These are phyloP conservation scores for Curvularia sp. DNA, from an alignment of 2,329 filamentous ascomycete species.

Conservation along the genomic window DNA sequence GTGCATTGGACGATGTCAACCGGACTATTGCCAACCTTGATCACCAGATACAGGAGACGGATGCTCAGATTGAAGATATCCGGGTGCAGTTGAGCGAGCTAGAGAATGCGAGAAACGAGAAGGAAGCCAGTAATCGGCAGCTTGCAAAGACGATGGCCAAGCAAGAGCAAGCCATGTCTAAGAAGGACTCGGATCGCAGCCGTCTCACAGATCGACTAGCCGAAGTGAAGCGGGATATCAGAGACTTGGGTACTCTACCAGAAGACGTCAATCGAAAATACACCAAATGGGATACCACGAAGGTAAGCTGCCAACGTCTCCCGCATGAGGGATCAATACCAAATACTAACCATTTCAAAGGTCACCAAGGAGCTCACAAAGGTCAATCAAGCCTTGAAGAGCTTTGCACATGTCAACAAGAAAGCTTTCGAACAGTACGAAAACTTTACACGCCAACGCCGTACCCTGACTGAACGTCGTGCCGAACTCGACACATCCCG, in stretches of 20 bases:
- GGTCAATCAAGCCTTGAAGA: conserved; percentile 90
- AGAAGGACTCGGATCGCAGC: conserved; percentile 87
- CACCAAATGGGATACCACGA: conserved; percentile 78
- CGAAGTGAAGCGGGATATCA: conserved; percentile 86
- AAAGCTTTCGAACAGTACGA: conserved; percentile 99
- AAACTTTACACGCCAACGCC: conserved; percentile 91
- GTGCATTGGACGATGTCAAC: conserved; percentile 79
- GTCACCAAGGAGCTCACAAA: conserved; percentile 73
- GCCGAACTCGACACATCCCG: conserved; percentile 88
- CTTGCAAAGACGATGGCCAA: conserved; percentile 80
- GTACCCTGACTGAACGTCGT: conserved; percentile 82
- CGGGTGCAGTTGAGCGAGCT: conserved; percentile 63
- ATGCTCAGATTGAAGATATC: conserved; percentile 70
- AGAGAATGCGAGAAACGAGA: conserved; percentile 66
- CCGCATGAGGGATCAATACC: neutral
- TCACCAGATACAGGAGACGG: conserved; percentile 74
- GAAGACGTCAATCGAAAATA: conserved; percentile 95
- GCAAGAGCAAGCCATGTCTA: conserved; percentile 89
- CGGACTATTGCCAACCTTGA: conserved; percentile 72
- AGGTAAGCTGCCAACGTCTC: conserved; percentile 55
- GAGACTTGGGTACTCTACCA: conserved; percentile 88
- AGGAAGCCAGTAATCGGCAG: conserved; percentile 75
- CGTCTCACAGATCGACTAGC: conserved; percentile 76
- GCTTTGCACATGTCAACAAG: conserved; percentile 98
- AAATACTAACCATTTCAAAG: conserved; percentile 27